Base-by-base conservation (phyloP, 805 yeast genomes). In the Wickerhamiella allomyrinae region DNA sequence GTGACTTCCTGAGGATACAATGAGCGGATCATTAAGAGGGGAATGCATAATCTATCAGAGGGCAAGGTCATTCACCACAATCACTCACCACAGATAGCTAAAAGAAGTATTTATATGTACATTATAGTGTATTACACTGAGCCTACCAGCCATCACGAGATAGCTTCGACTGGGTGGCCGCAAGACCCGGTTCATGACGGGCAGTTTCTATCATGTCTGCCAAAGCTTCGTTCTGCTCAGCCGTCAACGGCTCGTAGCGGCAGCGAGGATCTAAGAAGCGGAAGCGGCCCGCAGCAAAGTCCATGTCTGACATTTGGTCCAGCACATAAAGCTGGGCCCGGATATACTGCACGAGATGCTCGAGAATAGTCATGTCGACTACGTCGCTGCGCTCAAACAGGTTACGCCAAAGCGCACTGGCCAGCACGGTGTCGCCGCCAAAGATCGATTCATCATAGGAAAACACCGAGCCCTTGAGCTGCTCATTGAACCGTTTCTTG, bases 401-500 rank as follows among this genome's bases (percentile, higher is more conserved):
- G 59, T 91, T 91, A 69, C 98, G 77, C 70, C 70, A 66, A 22
- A 66, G 46, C 2, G 70, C 70, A 15, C 64, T 56, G 4, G 66
- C 67, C 38, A 66, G 51, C 7, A 59, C 67, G 1, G 66, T 56
- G 60, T 85, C 94, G 46, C 82, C 82, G 20, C 84, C 74, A 46
- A 72, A 73, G 40, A 91, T 70, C 0, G 89, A 96, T 63, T 91
- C 97, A 62, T 91, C 99, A 55, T 87, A 87, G 1, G 94, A 79
- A 53, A 86, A 75, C 2, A 87, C 79, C 33, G 81, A 70, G 37
- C 99, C 99, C 59, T 89, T 73, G 53, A 91, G 66, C 64, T 89
- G 97, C 13, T 85, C 69, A 55, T 87, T 84, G 62, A 83, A 87
- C 57, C 86, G 95, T 59, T 85, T 85, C 64, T 86, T 69, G 62